These are phyloP conservation scores for Rhodosporidiobolus odoratus DNA, from an alignment of 768 basidiomycete species.

Conservation along the genomic window DNA sequence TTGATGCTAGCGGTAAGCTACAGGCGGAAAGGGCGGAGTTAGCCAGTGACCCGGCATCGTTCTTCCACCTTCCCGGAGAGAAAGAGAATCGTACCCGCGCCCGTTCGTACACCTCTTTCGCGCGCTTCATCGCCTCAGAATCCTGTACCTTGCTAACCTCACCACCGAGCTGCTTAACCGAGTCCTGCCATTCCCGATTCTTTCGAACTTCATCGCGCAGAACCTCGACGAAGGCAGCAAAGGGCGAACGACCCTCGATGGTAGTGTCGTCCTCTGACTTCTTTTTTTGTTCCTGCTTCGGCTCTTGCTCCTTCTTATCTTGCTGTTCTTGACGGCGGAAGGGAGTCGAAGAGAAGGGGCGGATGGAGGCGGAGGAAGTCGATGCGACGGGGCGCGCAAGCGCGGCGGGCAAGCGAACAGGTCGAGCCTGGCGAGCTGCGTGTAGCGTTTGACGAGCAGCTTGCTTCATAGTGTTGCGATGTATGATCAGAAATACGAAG, in stretches of 20 bases:
- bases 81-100: conserved; percentile 63
- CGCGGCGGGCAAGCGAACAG: neutral
- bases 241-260: conserved; percentile 59
- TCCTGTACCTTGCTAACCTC: conserved; percentile 97
- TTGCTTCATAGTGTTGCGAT: conserved; percentile 22
- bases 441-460: conserved; percentile 13
- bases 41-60: too few species aligned
- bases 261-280: conserved; percentile 31
- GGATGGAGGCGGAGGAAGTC: neutral
- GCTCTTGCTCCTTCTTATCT: conserved; percentile 10
- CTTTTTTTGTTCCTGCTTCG: conserved; percentile 12
- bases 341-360: conserved; percentile 18
- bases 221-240: conserved; percentile 92
- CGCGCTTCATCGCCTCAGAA: conserved; percentile 89
- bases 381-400: neutral
- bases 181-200: conserved; percentile 90
- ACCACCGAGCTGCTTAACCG: conserved; percentile 93
- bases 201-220: conserved; percentile 86
- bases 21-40: neutral
- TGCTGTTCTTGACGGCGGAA: conserved; percentile 11
- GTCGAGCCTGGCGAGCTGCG: neutral
- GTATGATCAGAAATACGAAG: too few species aligned
- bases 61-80: neutral
- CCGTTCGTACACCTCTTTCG: conserved; percentile 84
- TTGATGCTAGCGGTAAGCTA: conserved; percentile 90